Percentiles rank a stretch among this genome's conserved stretches.
These are phyloP conservation scores for Raddia guianensis DNA, from an alignment of 176 grass and related monocot genomes.

Conservation along the genomic window DNA sequence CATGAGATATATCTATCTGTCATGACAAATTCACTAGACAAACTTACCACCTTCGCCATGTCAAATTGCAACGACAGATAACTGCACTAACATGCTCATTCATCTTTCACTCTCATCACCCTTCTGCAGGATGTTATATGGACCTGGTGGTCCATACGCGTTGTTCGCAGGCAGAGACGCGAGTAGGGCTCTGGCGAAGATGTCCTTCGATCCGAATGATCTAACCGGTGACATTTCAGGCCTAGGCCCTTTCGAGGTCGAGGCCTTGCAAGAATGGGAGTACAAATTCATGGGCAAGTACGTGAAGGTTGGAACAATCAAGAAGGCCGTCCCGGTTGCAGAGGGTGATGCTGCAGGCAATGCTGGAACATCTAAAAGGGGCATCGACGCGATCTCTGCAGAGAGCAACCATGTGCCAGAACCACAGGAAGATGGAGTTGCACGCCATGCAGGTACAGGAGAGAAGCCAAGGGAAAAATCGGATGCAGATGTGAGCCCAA, in stretches of 20 bases:
- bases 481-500: background rate
- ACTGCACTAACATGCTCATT: background rate
- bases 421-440: background rate
- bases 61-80: background rate
- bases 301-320: conserved; percentile 53
- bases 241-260: conserved; percentile 42
- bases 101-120: background rate
- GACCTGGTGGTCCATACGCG: conserved; percentile 58
- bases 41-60: background rate
- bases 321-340: conserved; percentile 12
- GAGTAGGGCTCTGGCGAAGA: conserved; percentile 56
- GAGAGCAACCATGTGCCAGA: conserved; percentile 1
- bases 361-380: conserved; percentile 14
- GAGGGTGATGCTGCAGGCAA: background rate
- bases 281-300: conserved; percentile 69
- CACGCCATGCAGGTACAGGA: background rate
- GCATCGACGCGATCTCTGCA: background rate
- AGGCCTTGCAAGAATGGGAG: conserved; percentile 66
- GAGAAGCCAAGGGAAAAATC: background rate
- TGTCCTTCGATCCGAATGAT: conserved; percentile 59
- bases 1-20: background rate
- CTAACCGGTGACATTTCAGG: conserved; percentile 49
- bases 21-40: background rate
- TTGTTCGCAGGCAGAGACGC: conserved; percentile 55
- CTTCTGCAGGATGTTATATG: conserved; percentile 53